Percentiles rank a stretch among this genome's conserved stretches.
Conservation (phyloP, 176 grass and related monocot species). For the Oryza meridionalis region DNA sequence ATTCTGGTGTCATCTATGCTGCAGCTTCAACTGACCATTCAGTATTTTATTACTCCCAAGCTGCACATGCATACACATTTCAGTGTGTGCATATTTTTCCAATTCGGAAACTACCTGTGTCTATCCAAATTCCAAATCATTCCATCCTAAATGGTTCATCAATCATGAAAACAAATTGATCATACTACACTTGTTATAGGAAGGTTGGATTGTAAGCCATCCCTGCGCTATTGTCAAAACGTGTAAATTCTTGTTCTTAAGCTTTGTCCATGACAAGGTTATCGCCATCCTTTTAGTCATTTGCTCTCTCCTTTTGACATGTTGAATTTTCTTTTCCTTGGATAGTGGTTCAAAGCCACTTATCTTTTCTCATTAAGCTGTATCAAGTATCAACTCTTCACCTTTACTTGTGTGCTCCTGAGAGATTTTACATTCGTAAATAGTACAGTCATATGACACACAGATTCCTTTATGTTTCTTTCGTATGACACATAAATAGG, state of each 20-base stretch:
- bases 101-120: not conserved
- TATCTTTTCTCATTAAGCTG: not conserved
- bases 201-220: no score
- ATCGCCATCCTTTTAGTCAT: no score
- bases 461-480: not conserved
- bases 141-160: no score
- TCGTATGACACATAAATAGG: no score
- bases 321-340: no score
- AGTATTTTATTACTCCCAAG: not conserved
- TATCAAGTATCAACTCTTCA: not conserved
- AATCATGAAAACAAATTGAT: no score
- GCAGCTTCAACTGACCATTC: not conserved
- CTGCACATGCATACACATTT: not conserved
- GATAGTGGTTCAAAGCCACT: not conserved
- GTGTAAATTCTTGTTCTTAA: no score
- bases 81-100: not conserved
- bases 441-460: not conserved
- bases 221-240: no score
- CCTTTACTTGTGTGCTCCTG: not conserved
- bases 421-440: not conserved
- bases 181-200: no score
- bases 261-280: no score
- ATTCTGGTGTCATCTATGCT: not conserved
- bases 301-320: no score
- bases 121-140: not conserved